These are phyloP conservation scores for Phylloporus sp. DNA, from an alignment of 768 basidiomycete species.

Conservation along the genomic window DNA sequence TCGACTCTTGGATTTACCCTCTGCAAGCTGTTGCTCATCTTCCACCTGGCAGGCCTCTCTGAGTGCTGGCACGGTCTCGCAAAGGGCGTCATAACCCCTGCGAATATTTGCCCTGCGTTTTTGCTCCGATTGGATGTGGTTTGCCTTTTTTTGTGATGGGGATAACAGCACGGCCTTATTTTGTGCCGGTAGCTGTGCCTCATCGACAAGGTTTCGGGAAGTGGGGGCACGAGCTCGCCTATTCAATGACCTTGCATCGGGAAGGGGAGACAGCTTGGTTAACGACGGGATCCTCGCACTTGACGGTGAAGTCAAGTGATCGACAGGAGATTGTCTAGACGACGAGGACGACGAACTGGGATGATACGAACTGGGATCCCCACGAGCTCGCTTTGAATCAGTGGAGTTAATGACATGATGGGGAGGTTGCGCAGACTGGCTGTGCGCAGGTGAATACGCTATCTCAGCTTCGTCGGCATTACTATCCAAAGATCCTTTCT, in stretches of 20 bases:
- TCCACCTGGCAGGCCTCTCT: conserved; percentile 76
- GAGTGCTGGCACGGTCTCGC: conserved; percentile 77
- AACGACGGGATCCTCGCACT: conserved; percentile 11
- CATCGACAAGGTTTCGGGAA: conserved; percentile 7
- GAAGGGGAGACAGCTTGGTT: conserved; percentile 26
- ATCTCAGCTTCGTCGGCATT: conserved; percentile 8
- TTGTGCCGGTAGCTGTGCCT: conserved; percentile 11
- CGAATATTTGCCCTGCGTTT: conserved; percentile 91
- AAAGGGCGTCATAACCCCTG: conserved; percentile 83
- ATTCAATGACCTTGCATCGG: conserved; percentile 22
- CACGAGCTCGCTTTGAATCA: conserved; percentile 7
- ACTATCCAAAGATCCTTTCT: conserved; percentile 9
- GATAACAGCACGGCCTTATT: conserved; percentile 48
- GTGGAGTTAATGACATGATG: conserved; percentile 9
- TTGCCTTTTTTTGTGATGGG: conserved; percentile 85
- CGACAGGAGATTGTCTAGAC: conserved; percentile 25
- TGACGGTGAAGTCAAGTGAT: conserved; percentile 15
- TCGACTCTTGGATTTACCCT: conserved; percentile 34
- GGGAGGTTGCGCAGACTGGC: conserved; percentile 13
- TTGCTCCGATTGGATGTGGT: conserved; percentile 93
- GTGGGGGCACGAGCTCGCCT: conserved; percentile 31
- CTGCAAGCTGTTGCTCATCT: conserved; percentile 47
- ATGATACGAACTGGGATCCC: conserved; percentile 11
- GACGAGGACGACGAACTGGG: conserved; percentile 26
- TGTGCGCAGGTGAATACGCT: conserved; percentile 6